Conservation (phyloP, 2,329 filamentous ascomycete species). For the Aspergillus neoniger region DNA sequence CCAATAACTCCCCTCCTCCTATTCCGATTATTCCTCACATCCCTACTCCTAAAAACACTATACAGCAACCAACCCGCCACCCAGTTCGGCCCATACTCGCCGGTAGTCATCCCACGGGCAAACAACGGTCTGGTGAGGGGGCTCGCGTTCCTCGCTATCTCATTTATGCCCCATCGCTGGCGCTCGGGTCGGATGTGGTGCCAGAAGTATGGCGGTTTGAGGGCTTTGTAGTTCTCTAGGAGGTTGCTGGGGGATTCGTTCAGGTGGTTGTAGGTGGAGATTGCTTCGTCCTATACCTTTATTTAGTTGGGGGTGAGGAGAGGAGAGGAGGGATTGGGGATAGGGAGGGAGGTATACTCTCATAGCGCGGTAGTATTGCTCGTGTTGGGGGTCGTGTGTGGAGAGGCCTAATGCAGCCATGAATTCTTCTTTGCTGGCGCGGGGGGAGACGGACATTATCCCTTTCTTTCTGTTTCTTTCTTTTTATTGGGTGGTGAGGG, state of each 20-base stretch:
- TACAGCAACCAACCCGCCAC: slow-evolving; percentile 51
- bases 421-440: slow-evolving; percentile 50
- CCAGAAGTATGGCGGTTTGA: slow-evolving; percentile 49
- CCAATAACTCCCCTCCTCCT: slow-evolving; percentile 35
- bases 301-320: no score
- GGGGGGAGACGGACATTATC: slow-evolving; percentile 39
- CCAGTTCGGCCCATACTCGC: slow-evolving; percentile 51
- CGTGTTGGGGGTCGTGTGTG: slow-evolving; percentile 45
- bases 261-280: slow-evolving; percentile 45
- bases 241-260: slow-evolving; percentile 44
- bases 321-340: background rate
- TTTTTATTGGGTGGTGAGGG: background rate
- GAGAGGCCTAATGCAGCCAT: slow-evolving; percentile 47
- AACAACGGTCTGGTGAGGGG: slow-evolving; percentile 43
- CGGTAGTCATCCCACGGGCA: slow-evolving; percentile 42
- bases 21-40: slow-evolving; percentile 50
- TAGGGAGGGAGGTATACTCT: slow-evolving; percentile 34
- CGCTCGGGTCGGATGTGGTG: slow-evolving; percentile 48
- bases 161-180: slow-evolving; percentile 45
- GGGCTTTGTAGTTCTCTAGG: slow-evolving; percentile 41
- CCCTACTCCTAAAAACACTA: slow-evolving; percentile 50
- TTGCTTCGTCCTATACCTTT: slow-evolving; percentile 50
- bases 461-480: background rate
- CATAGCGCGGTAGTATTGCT: slow-evolving; percentile 49
- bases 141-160: slow-evolving; percentile 45